Percentiles rank a stretch among this genome's conserved stretches.
phyloP scores from a whole-genome alignment of 148 eudicot genomes.

The Chenopodium formosanum region DNA sequence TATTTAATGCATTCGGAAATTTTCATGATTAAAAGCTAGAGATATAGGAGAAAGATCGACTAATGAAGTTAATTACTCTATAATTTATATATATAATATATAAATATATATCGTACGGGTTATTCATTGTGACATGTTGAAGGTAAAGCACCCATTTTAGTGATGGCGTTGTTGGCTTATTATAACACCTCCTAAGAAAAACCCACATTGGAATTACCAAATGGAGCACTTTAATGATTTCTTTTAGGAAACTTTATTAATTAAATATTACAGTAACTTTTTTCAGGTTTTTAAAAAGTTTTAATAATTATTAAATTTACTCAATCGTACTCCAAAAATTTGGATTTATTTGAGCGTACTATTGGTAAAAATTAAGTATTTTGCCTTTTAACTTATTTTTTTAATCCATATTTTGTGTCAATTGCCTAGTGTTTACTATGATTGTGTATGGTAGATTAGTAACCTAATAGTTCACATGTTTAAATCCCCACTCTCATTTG shows the following conservation, averaged over 20 bases:
- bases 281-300: background rate
- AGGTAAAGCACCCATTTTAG: slow-evolving; percentile 11
- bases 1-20: background rate
- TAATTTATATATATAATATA: too few relatives aligned
- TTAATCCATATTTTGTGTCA: too few relatives aligned
- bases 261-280: background rate
- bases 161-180: background rate
- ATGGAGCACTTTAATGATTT: slow-evolving; percentile 2
- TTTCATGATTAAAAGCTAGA: slow-evolving; percentile 14
- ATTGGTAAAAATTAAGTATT: too few relatives aligned
- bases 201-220: background rate
- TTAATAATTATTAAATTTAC: too few relatives aligned
- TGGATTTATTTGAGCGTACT: too few relatives aligned
- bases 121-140: slow-evolving; percentile 2
- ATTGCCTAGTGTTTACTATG: too few relatives aligned
- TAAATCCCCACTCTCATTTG: too few relatives aligned
- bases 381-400: too few relatives aligned
- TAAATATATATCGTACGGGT: background rate
- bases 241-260: background rate
- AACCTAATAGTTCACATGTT: too few relatives aligned
- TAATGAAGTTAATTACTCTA: background rate
- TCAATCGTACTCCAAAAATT: background rate
- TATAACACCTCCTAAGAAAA: background rate
- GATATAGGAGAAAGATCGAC: background rate
- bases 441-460: too few relatives aligned